Conservation (phyloP, 345 rosid genomes). For the Ceriops decandra region DNA sequence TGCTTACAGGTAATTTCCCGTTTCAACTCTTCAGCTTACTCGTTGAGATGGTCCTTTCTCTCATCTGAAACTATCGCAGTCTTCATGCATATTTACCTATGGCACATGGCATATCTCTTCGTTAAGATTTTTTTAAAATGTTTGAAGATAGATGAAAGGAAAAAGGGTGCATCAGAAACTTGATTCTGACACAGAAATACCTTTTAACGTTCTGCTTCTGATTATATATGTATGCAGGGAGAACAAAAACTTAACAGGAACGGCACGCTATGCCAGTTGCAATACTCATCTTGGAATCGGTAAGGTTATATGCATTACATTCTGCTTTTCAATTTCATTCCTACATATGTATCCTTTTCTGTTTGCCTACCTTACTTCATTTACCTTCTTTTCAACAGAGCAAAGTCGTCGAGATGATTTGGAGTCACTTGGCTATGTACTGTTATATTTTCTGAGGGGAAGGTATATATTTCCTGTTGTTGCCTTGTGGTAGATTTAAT, state of each 20-base stretch:
- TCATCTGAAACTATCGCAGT: neutral
- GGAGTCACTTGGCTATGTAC: slow-evolving; percentile 55
- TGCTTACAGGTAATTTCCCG: slow-evolving; percentile 58
- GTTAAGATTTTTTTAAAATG: neutral
- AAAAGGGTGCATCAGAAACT: neutral
- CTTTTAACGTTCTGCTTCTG: neutral
- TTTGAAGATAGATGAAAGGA: neutral
- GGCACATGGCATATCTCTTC: neutral
- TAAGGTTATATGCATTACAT: slow-evolving; percentile 22
- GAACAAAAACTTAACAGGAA: slow-evolving; percentile 91
- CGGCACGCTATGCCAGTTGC: slow-evolving; percentile 97
- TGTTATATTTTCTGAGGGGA: slow-evolving; percentile 66
- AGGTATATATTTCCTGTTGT: slow-evolving; percentile 42
- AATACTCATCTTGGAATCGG: slow-evolving; percentile 99
- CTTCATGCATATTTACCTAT: neutral
- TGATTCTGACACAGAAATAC: neutral
- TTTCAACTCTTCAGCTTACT: neutral
- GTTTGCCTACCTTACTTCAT: neutral
- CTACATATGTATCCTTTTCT: neutral
- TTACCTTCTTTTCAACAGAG: slow-evolving; percentile 38
- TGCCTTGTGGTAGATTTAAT: neutral
- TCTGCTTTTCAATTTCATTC: neutral
- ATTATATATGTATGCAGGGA: slow-evolving; percentile 45
- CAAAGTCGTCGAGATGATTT: slow-evolving; percentile 58
- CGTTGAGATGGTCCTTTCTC: neutral